Evolutionary conservation across 352 stramenopile species (phyloP).

Genomic region (Globisporangium spiculum): DNA sequence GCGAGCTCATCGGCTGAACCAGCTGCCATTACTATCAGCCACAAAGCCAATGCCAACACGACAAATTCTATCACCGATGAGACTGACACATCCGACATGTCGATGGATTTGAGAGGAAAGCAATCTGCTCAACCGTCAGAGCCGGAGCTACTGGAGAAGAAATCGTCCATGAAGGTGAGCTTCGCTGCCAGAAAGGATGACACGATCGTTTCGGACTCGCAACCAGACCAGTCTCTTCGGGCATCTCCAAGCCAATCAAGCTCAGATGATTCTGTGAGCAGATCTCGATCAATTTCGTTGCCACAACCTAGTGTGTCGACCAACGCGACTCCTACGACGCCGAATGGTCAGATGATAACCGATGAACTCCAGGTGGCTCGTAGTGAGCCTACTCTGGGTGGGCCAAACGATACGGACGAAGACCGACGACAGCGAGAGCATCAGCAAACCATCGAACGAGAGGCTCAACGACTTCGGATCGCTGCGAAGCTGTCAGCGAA

Average conservation of each 20-base stretch:
- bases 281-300: constrained; percentile 12
- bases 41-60: background rate
- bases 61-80: background rate
- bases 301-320: constrained; percentile 4
- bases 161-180: constrained; percentile 14
- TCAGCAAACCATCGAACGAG: constrained; percentile 57
- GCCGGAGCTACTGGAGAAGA: constrained; percentile 6
- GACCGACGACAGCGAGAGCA: constrained; percentile 50
- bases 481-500: constrained; percentile 66
- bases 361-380: constrained; percentile 3
- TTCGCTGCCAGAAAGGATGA: constrained; percentile 15
- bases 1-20: background rate
- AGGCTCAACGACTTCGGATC: constrained; percentile 61
- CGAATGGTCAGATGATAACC: constrained; percentile 8
- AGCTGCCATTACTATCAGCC: background rate
- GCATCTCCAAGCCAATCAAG: background rate
- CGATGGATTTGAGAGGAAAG: background rate
- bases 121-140: background rate
- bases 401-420: constrained; percentile 20
- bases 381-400: background rate
- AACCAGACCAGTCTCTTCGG: constrained; percentile 9
- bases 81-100: constrained; percentile 9
- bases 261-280: constrained; percentile 8
- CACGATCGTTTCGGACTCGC: constrained; percentile 5
- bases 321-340: constrained; percentile 5